Evolutionary conservation across 2,329 filamentous ascomycete genomes (phyloP), one percentile per base, ranked within the genome.

Genomic region (Colletotrichum orchidophilum): DNA sequence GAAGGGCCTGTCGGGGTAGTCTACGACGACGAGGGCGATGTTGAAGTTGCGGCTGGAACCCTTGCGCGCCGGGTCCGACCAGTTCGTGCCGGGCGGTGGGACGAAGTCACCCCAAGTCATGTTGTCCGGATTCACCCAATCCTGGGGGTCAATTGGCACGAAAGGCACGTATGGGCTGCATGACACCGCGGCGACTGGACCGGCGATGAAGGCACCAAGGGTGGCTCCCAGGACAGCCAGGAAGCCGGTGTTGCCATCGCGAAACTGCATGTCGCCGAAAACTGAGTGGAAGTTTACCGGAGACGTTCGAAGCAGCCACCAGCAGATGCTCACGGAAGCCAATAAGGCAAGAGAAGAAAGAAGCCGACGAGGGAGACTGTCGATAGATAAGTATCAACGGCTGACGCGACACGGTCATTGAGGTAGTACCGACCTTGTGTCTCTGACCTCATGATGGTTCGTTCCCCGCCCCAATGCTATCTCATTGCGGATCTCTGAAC

Each of bases 1-100:
- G 74, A 88, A 88, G 2, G 84, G 80, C 58, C 77, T 77, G 66
- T 88, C 85, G 0, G 82, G 76, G 73, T 87, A 88, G 76, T 88
- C 87, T 39, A 88, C 81, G 1, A 83, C 80, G 29, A 88, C 83
- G 71, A 88, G 82, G 5, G 86, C 87, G 68, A 88, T 88, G 73
- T 88, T 87, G 80, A 88, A 88, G 78, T 88, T 88, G 21, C 86
- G 82, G 39, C 78, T 78, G 2, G 82, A 81, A 8, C 87, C 86
- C 67, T 80, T 84, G 39, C 77, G 79, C 0, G 76, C 75, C 2
- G 85, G 80, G 65, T 88, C 82, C 7, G 79, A 81, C 86, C 86
- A 88, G 21, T 80, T 82, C 1, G 84, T 87, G 1, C 81, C 83
- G 0, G 86, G 86, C 1, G 84, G 84, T 18, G 78, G 77, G 12